Conservation (phyloP, 2,329 filamentous ascomycete species). For the Aspergillus cejpii region DNA sequence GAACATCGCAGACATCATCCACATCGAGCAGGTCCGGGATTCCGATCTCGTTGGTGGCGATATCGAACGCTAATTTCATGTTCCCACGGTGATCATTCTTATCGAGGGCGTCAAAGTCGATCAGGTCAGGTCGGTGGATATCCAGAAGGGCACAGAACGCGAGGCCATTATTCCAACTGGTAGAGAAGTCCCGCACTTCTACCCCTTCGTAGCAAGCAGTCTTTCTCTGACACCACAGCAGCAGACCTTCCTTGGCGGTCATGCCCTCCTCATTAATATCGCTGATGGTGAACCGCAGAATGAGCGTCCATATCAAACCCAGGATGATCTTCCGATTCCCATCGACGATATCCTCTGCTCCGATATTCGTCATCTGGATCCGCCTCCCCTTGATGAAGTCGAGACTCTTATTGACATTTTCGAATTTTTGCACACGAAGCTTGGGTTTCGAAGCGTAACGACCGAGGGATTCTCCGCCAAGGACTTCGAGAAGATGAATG, state of each 20-base stretch:
- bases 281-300: conserved; percentile 95
- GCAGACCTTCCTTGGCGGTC: conserved; percentile 90
- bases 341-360: conserved; percentile 95
- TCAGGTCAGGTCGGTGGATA: conserved; percentile 93
- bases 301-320: conserved; percentile 95
- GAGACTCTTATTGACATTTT: conserved; percentile 93
- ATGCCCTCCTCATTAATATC: conserved; percentile 98
- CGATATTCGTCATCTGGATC: conserved; percentile 98
- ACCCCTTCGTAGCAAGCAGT: conserved; percentile 98
- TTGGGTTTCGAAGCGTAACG: conserved; percentile 96
- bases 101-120: conserved; percentile 91
- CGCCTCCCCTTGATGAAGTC: conserved; percentile 85
- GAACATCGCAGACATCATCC: conserved; percentile 94
- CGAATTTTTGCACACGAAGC: conserved; percentile 90
- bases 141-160: conserved; percentile 95
- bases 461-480: conserved; percentile 88
- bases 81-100: conserved; percentile 92
- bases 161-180: conserved; percentile 94
- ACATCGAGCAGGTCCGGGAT: conserved; percentile 94
- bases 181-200: conserved; percentile 88
- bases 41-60: conserved; percentile 91
- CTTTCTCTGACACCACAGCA: conserved; percentile 97
- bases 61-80: conserved; percentile 97
- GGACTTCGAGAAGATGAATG: conserved; percentile 93
- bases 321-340: conserved; percentile 97